These are phyloP conservation scores for Coniochaeta sp. DNA, from an alignment of 2,329 filamentous ascomycete genomes.

Conservation along the genomic window DNA sequence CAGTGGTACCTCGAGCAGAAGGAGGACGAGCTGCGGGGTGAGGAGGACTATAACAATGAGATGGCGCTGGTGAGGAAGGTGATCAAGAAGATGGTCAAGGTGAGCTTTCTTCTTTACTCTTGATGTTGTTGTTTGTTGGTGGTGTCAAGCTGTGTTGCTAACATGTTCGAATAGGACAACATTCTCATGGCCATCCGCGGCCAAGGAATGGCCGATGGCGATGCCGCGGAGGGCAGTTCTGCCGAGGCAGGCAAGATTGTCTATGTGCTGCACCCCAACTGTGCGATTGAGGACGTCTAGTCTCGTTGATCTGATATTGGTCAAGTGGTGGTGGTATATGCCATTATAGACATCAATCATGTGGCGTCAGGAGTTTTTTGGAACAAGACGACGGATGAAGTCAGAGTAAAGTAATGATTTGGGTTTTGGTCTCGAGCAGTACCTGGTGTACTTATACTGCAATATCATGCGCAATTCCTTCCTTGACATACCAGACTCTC, in stretches of 20 bases:
- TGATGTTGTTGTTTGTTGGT: not conserved
- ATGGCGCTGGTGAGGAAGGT: slow-evolving; percentile 72
- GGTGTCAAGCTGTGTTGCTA: slow-evolving; percentile 13
- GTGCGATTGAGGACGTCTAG: slow-evolving; percentile 60
- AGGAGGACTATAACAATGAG: slow-evolving; percentile 76
- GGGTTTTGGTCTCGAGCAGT: not conserved
- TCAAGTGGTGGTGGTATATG: not conserved
- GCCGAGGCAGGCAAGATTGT: slow-evolving; percentile 46
- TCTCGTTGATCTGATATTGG: not conserved
- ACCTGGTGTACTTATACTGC: not conserved
- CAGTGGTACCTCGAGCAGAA: slow-evolving; percentile 90
- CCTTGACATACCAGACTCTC: not conserved
- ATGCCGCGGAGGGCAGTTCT: slow-evolving; percentile 32
- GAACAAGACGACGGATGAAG: not conserved
- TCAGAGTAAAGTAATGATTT: not conserved
- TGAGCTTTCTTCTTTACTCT: slow-evolving; percentile 32
- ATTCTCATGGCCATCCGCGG: slow-evolving; percentile 75
- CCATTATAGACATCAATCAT: not conserved
- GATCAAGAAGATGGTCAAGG: slow-evolving; percentile 92
- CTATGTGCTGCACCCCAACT: slow-evolving; percentile 93
- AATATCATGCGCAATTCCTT: not conserved
- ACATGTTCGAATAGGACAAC: slow-evolving; percentile 58
- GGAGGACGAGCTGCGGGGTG: slow-evolving; percentile 71
- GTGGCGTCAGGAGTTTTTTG: not conserved
- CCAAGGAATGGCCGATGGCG: slow-evolving; percentile 44